These are phyloP conservation scores for Neckera pumila DNA, from an alignment of 225 moss, liverwort and hornwort genomes.

Conservation along the genomic window DNA sequence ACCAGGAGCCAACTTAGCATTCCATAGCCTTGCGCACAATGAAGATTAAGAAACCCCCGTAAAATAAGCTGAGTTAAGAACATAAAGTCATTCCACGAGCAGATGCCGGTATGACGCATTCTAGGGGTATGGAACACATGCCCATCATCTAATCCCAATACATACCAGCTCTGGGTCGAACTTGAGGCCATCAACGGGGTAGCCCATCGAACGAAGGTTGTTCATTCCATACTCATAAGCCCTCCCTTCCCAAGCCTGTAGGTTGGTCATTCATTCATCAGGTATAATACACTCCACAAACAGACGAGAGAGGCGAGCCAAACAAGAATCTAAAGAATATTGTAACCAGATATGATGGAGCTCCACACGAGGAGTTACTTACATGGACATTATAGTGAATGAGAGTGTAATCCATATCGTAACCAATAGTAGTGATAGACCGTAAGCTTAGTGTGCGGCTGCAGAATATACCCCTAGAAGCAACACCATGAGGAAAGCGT, in stretches of 20 bases:
- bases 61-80: neutral
- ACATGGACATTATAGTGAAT: slow-evolving; percentile 85
- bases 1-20: neutral
- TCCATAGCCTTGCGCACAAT: neutral
- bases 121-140: neutral
- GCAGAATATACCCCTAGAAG: slow-evolving; percentile 83
- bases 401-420: slow-evolving; percentile 92
- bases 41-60: neutral
- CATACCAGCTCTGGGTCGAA: slow-evolving; percentile 76
- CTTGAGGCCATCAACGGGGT: slow-evolving; percentile 74
- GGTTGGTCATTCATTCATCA: neutral
- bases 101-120: neutral
- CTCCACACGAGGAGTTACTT: neutral
- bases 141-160: neutral
- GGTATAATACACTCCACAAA: neutral
- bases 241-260: slow-evolving; percentile 88
- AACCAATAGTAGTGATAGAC: slow-evolving; percentile 85
- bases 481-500: slow-evolving; percentile 70
- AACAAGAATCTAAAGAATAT: neutral
- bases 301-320: neutral
- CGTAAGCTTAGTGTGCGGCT: slow-evolving; percentile 79
- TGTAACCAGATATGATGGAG: neutral
- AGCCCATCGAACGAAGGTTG: slow-evolving; percentile 71
- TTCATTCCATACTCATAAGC: slow-evolving; percentile 90
- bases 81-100: neutral